Conservation (phyloP, 73 alveolate species). For the Breviolum minutum region DNA sequence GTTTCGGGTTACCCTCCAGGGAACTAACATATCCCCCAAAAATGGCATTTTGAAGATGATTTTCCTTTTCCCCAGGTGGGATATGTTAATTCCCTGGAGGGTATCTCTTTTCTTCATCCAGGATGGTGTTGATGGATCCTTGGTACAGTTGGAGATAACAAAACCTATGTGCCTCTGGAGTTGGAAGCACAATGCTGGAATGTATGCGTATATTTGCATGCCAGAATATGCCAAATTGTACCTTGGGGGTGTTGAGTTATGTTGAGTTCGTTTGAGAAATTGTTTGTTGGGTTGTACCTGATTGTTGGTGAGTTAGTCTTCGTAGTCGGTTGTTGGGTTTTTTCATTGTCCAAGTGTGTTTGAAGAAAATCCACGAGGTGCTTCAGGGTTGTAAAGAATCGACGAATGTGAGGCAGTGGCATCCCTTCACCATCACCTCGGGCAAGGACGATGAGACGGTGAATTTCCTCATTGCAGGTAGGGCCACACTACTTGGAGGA, state of each 20-base stretch:
- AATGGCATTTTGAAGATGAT: too few species aligned
- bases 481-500: too few species aligned
- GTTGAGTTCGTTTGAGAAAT: too few species aligned
- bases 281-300: too few species aligned
- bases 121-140: constrained; percentile 36
- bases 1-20: too few species aligned
- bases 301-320: too few species aligned
- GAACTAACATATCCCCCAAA: too few species aligned
- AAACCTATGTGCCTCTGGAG: constrained; percentile 8
- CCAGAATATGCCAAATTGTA: constrained; percentile 39
- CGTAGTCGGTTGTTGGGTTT: too few species aligned
- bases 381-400: not conserved
- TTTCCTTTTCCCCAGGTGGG: too few species aligned
- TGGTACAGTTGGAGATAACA: constrained; percentile 53
- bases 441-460: constrained; percentile 71
- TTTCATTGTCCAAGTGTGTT: not conserved
- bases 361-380: not conserved
- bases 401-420: constrained; percentile 11
- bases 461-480: constrained; percentile 59
- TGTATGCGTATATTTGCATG: constrained; percentile 71
- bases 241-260: not conserved
- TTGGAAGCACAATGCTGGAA: constrained; percentile 38
- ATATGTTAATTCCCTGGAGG: too few species aligned
- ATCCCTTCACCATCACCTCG: constrained; percentile 72
- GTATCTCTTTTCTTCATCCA: not conserved